Evolutionary conservation across 495 filamentous ascomycete species (phyloP).

Genomic region (Aspergillus wentii): DNA sequence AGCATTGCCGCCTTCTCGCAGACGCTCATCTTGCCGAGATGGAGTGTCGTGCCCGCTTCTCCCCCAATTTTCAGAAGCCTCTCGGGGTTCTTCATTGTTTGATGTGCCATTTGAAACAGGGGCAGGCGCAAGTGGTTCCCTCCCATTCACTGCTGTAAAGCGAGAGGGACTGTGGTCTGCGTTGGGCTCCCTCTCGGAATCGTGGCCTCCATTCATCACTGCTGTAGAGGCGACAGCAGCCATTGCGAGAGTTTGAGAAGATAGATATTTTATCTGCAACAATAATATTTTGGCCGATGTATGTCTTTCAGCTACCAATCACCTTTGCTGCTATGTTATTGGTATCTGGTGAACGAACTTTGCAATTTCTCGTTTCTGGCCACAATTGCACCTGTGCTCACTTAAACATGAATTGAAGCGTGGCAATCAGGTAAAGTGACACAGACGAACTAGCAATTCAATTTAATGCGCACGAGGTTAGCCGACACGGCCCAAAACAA

Average conservation of each 20-base stretch:
- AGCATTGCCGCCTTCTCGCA: conserved; percentile 7
- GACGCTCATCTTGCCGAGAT: conserved; percentile 17
- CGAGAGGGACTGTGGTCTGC: conserved; percentile 44
- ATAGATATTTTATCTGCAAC: not conserved
- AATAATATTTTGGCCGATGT: no score
- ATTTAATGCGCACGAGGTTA: no score
- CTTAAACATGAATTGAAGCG: no score
- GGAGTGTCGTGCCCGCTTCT: conserved; percentile 10
- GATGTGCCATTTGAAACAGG: conserved; percentile 9
- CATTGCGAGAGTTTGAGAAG: conserved; percentile 29
- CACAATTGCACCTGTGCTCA: no score
- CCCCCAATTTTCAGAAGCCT: conserved; percentile 15
- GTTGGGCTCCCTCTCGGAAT: conserved; percentile 32
- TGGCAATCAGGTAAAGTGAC: no score
- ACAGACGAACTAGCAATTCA: no score
- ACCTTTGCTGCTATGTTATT: no score
- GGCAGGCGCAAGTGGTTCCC: conserved; percentile 18
- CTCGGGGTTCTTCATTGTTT: conserved; percentile 18
- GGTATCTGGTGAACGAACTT: no score
- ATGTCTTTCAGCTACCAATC: no score
- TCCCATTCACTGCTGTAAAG: conserved; percentile 53
- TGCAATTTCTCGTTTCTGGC: no score
- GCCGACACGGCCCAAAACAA: no score
- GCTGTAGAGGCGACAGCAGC: conserved; percentile 37
- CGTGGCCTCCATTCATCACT: conserved; percentile 31